phyloP scores from a whole-genome alignment of 352 stramenopile species.

The Aphanomyces euteiches region DNA sequence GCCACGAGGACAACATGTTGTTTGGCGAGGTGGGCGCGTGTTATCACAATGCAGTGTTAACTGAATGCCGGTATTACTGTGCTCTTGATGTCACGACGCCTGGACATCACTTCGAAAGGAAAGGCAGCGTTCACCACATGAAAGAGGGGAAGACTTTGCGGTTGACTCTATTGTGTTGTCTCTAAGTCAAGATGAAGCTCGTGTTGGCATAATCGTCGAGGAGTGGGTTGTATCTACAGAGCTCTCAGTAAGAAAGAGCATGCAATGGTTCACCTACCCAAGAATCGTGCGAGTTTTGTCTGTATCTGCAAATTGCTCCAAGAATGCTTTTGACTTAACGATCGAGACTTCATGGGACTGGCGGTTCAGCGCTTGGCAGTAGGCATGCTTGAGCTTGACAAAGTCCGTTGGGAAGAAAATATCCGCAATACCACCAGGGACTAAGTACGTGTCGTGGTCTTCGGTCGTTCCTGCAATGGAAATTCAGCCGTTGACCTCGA shows the following conservation, averaged over 20 bases:
- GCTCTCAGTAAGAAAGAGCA: neutral
- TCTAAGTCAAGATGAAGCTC: conserved; percentile 66
- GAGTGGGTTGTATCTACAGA: conserved; percentile 82
- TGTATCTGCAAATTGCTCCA: conserved; percentile 74
- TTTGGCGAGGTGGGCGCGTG: no score
- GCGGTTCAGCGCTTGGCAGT: conserved; percentile 60
- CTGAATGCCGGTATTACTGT: no score
- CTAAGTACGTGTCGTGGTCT: conserved; percentile 87
- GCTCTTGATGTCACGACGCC: no score
- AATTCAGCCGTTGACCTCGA: no score
- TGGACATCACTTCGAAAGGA: no score
- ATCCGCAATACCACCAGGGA: conserved; percentile 78
- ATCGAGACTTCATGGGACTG: conserved; percentile 66
- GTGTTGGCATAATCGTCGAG: conserved; percentile 89
- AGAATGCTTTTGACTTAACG: conserved; percentile 73
- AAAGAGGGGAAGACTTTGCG: no score
- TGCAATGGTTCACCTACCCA: conserved; percentile 40
- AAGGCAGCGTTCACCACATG: no score
- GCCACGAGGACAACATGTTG: no score
- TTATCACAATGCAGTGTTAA: no score
- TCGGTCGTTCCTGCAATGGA: conserved; percentile 48
- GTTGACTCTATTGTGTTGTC: neutral
- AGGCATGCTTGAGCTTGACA: conserved; percentile 68
- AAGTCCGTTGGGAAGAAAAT: conserved; percentile 92
- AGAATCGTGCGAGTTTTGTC: conserved; percentile 79